Conservation (phyloP, 495 filamentous ascomycete genomes). For the Parmelia sp. region DNA sequence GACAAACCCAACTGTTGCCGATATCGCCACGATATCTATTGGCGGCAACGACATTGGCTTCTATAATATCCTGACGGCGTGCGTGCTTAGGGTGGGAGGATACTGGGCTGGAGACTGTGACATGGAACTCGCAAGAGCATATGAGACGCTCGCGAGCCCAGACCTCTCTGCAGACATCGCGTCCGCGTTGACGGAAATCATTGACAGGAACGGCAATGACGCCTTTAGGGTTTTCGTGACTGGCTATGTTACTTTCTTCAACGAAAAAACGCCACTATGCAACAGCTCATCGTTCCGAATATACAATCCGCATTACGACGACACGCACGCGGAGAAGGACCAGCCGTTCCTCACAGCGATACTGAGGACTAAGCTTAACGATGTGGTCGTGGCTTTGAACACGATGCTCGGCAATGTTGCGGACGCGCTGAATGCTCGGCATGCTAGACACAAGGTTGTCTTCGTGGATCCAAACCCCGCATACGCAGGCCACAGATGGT, state of each 20-base stretch:
- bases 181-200: background rate
- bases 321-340: background rate
- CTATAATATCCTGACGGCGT: conserved; percentile 42
- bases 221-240: conserved; percentile 38
- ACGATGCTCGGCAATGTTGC: conserved; percentile 28
- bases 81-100: conserved; percentile 32
- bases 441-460: conserved; percentile 18
- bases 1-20: background rate
- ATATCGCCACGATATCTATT: conserved; percentile 36
- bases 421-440: background rate
- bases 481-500: conserved; percentile 45
- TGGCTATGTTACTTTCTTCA: conserved; percentile 46
- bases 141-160: conserved; percentile 25
- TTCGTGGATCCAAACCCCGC: conserved; percentile 40
- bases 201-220: background rate
- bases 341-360: background rate
- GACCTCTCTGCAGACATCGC: background rate
- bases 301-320: conserved; percentile 6
- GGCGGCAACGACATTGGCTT: conserved; percentile 48
- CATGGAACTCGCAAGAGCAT: conserved; percentile 29
- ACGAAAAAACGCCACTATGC: conserved; percentile 39
- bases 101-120: conserved; percentile 38
- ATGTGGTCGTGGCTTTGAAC: conserved; percentile 36
- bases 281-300: conserved; percentile 32
- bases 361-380: conserved; percentile 33